phyloP scores from a whole-genome alignment of 2,329 filamentous ascomycete genomes.

The Leptographium wingfieldii region DNA sequence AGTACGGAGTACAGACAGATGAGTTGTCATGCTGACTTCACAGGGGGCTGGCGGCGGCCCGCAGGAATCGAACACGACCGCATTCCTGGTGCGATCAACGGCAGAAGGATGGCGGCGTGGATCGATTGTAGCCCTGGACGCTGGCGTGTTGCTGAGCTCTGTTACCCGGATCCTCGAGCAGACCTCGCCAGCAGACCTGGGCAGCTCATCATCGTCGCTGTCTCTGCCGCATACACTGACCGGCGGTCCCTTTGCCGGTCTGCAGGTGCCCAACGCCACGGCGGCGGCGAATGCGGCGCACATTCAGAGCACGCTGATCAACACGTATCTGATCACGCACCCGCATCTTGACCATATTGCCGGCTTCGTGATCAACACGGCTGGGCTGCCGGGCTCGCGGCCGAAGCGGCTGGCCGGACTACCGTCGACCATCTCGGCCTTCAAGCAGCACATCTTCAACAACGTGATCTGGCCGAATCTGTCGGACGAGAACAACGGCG shows the following conservation, averaged over 20 bases:
- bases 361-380: constrained; percentile 87
- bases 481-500: constrained; percentile 89
- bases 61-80: constrained; percentile 78
- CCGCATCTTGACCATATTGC: constrained; percentile 93
- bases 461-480: constrained; percentile 97
- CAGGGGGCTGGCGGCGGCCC: constrained; percentile 87
- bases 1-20: background rate
- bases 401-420: constrained; percentile 81
- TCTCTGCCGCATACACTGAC: constrained; percentile 42
- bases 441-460: constrained; percentile 95
- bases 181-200: constrained; percentile 27
- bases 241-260: constrained; percentile 66
- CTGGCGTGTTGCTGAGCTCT: constrained; percentile 75
- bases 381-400: constrained; percentile 64
- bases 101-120: constrained; percentile 67
- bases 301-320: constrained; percentile 66
- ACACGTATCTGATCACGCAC: constrained; percentile 86
- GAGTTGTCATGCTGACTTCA: background rate
- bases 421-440: constrained; percentile 77
- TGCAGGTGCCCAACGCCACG: constrained; percentile 54
- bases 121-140: constrained; percentile 85
- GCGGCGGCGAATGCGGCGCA: constrained; percentile 69
- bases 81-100: constrained; percentile 74
- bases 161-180: constrained; percentile 67
- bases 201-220: constrained; percentile 14